These are phyloP conservation scores for Papiliotrema fonsecae DNA, from an alignment of 1,284 basidiomycete genomes.

Conservation along the genomic window DNA sequence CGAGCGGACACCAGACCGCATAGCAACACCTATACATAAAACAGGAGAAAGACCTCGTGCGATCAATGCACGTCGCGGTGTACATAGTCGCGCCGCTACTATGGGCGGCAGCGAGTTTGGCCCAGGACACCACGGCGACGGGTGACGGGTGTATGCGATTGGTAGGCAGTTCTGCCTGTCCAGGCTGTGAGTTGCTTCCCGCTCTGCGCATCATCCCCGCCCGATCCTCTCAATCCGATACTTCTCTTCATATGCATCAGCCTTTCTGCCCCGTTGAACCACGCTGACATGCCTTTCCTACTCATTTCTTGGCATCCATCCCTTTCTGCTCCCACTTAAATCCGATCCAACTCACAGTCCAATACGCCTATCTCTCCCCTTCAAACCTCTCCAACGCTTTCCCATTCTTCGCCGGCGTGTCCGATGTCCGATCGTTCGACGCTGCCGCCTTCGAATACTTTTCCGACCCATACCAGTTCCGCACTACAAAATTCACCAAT, in stretches of 20 bases:
- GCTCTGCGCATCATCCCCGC: neutral
- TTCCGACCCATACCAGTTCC: constrained; percentile 38
- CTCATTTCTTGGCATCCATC: neutral
- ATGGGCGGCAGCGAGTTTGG: neutral
- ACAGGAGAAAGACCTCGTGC: neutral
- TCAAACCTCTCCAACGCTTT: constrained; percentile 42
- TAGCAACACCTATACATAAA: no score
- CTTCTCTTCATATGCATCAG: constrained; percentile 1
- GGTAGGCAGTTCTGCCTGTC: constrained; percentile 33
- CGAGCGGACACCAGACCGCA: no score
- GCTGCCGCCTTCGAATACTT: constrained; percentile 45
- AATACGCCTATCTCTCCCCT: constrained; percentile 43
- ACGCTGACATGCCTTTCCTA: neutral
- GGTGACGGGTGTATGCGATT: constrained; percentile 25
- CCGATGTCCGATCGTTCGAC: constrained; percentile 46
- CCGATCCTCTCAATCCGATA: neutral
- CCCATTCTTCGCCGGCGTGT: constrained; percentile 43
- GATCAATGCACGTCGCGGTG: neutral
- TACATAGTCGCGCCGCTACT: neutral
- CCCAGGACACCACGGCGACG: neutral
- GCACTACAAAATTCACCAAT: constrained; percentile 30
- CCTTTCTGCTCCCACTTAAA: neutral
- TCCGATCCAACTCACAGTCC: constrained; percentile 17
- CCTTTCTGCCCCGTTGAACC: neutral
- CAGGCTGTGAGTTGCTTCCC: constrained; percentile 28